Base-by-base conservation (phyloP, 176 grass and related monocot genomes). In the Raddia guianensis region DNA sequence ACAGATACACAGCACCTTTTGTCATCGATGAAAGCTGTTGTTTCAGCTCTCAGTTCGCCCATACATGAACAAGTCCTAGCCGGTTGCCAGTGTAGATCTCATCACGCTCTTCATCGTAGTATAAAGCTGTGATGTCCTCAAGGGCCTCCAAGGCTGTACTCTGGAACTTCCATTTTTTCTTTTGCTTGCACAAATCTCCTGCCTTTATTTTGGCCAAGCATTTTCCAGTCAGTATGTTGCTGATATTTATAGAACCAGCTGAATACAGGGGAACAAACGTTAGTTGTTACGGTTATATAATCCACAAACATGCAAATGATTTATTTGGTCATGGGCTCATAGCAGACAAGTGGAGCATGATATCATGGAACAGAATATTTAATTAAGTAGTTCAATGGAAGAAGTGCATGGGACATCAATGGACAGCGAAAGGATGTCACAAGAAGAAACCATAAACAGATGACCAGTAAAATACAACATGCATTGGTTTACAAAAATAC, bases 201-300 rank as follows among this genome's bases (percentile, higher is more conserved):
- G 86, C 56, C 27, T 90, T 89, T 57, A 97, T 89, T 80, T 97
- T 97, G 8, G 90, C 93, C 63, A 97, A 59, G 73, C 93, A 97
- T 80, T 97, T 97, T 12, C 93, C 93, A 34, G 88, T 93, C 78
- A 97, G 87, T 84, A 97, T 97, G 88, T 92, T 93, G 85, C 93
- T 97, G 64, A 97, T 91, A 73, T 97, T 97, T 81, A 97, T 97
- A 34, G 93, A 97, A 32, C 90, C 93, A 79, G 86, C 93, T 97
- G 80, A 66, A 84, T 69, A 20, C 15, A 11, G 55, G 35, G 43
- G 34, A 57, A 75, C 49, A 74, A 60, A 50, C 56, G 0, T 40
- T 72, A 20, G 87, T 13, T 40, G 62, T 52, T 63, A 9, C 54
- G 32, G 33, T 86, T 11, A 55, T 14, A 49, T 55, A 8, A 62